Base-by-base conservation (phyloP, 805 yeast genomes). In the Candida ascalaphidarum region DNA sequence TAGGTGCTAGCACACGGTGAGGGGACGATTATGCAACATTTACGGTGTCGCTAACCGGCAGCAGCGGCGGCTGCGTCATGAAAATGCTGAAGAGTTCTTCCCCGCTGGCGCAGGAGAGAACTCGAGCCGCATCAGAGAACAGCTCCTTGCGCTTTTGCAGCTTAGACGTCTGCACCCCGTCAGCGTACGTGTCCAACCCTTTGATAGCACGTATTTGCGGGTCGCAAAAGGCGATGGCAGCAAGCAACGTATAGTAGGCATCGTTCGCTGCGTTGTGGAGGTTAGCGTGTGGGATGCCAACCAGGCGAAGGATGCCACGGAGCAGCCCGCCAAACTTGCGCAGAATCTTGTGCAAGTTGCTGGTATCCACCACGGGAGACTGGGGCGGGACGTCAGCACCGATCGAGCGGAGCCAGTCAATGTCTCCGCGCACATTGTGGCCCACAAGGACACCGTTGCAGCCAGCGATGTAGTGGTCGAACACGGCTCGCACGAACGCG, bases 181-280 rank as follows among this genome's bases (percentile, higher is more conserved):
- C 18, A 7, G 6, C 18, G 18, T 7, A 17, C 8, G 18, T 8
- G 18, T 17, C 18, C 18, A 17, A 17, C 6, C 8, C 18, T 6
- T 17, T 7, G 8, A 7, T 17, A 7, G 8, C 8, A 17, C 22
- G 22, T 7, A 11, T 6, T 11, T 7, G n/a, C 13, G 73, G 74
- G 44, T 77, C 82, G 28, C 74, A 58, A 32, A 73, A 42, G 20
- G 62, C 60, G 41, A 76, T 35, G 7, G 70, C 63, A n/a, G 70
- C 55, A 17, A 68, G 31, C 26, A 78, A 47, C 0, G 86, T 79
- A 37, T 64, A 76, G 40, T 74, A 72, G 5, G 83, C 73, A 47
- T 79, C 88, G 42, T 79, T 79, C 3, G 77, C 82, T 2, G 81
- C 86, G 44, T 79, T 79, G 46, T 79, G 86, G 26, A 79, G 52